Conservation (phyloP, 139 green algal species). For the Coelastrella sp. region DNA sequence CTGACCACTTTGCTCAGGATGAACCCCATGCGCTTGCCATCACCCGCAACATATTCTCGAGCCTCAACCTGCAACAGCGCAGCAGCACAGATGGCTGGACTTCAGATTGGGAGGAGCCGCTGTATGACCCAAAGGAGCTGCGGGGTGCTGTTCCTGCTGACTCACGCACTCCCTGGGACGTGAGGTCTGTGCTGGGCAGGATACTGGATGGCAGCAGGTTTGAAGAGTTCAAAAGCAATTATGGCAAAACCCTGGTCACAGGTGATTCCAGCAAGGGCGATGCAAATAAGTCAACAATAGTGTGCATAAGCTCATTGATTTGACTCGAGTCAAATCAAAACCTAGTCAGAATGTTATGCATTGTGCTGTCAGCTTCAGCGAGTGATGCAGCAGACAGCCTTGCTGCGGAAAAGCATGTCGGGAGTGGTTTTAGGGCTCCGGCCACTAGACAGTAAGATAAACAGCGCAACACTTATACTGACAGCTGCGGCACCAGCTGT, state of each 20-base stretch:
- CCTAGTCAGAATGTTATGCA: neutral
- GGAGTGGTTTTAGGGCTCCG: too few species aligned
- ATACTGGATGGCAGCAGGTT: constrained; percentile 89
- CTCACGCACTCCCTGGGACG: constrained; percentile 74
- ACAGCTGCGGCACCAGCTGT: too few species aligned
- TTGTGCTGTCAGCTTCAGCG: neutral
- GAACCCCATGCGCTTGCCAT: constrained; percentile 88
- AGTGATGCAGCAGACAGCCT: neutral
- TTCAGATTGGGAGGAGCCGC: constrained; percentile 74
- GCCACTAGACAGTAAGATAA: too few species aligned
- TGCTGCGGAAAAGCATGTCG: neutral
- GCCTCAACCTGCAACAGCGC: constrained; percentile 47
- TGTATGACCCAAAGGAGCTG: constrained; percentile 75
- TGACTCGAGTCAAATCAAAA: neutral
- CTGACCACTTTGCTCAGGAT: constrained; percentile 87
- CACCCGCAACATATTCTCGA: constrained; percentile 76
- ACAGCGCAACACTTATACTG: too few species aligned
- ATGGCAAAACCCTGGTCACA: constrained; percentile 92
- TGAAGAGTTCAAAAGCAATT: constrained; percentile 94
- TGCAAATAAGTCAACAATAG: neutral
- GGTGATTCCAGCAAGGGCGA: constrained; percentile 47
- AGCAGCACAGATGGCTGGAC: neutral
- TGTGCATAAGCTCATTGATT: too few species aligned
- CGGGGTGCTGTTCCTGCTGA: constrained; percentile 53
- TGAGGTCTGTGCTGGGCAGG: constrained; percentile 78